Evolutionary conservation across 169 alveolate genomes (phyloP).

Genomic region (Cryptosporidium sp.): DNA sequence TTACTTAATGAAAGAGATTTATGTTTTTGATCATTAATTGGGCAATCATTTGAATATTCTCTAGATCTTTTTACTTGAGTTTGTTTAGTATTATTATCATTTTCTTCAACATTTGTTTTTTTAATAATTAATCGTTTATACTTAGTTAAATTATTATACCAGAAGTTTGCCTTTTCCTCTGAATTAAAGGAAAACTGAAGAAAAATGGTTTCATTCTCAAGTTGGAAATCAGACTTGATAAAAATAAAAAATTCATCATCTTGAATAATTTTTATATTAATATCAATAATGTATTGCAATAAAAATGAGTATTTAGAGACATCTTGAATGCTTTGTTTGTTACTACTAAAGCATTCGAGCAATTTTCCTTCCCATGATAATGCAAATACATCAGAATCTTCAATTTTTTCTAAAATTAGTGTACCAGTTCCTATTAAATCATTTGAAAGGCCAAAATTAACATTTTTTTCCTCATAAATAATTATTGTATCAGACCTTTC

Average conservation of each 20-base stretch:
- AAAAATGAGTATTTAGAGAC: constrained; percentile 18
- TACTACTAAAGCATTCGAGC: constrained; percentile 9
- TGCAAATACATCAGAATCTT: constrained; percentile 1
- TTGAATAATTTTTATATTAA: constrained; percentile 32
- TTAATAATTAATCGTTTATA: constrained; percentile 3
- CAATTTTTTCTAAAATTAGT: constrained; percentile 19
- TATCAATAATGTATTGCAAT: constrained; percentile 43
- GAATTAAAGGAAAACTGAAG: constrained; percentile 63
- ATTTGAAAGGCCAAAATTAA: constrained; percentile 27
- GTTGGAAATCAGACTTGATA: constrained; percentile 56
- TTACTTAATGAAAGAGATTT: neutral
- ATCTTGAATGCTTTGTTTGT: too few species aligned
- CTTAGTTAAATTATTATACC: constrained; percentile 1
- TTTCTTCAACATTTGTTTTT: neutral
- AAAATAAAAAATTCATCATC: constrained; percentile 29
- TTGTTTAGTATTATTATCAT: neutral
- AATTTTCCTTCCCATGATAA: constrained; percentile 53
- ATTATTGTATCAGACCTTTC: neutral
- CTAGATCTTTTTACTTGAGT: neutral
- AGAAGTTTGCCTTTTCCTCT: constrained; percentile 20
- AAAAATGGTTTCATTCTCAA: constrained; percentile 48
- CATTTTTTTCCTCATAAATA: constrained; percentile 1
- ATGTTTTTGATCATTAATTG: neutral
- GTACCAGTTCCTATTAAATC: constrained; percentile 54
- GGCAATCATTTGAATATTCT: neutral